Base-by-base conservation (phyloP, 805 yeast species). In the Candida loeiensis region DNA sequence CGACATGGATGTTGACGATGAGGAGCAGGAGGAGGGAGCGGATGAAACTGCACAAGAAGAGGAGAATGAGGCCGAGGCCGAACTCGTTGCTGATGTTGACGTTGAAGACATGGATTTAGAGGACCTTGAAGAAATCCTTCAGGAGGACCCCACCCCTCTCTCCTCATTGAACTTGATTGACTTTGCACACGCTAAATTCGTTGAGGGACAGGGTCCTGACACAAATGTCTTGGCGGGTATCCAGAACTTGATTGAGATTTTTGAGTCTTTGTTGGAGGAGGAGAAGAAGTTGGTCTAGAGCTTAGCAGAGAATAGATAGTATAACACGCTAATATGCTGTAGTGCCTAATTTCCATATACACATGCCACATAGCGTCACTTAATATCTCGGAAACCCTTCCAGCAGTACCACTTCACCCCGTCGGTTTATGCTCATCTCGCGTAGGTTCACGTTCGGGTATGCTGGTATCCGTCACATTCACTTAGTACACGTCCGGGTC, bases 141-240 rank as follows among this genome's bases (percentile, higher is more conserved):
- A 28, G 14, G 40, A 37, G 12, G 27, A 27, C 7, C 42, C 42
- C 9, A 53, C 34, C 1, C 66, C 73, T 0, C 56, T 86, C 36
- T 82, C 90, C 45, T 63, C 76, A 4, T 63, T 88, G 38, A 73
- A 79, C 27, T 52, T 90, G 36, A 88, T 93, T 5, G 99, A 93
- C 60, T 89, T 93, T 67, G 97, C 97, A 1, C 98, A 93, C 57
- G 77, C 96, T 0, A 74, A 66, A 45, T 63, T 75, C 43, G 70
- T 74, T 0, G 79, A 80, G 0, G 85, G 83, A 0, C 43, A 72
- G 42, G 88, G 89, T 0, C 75, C 75, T 14, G 97, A 89, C 58
- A 85, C 77, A 34, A 84, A 85, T 53, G 63, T 82, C 2, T 56
- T 88, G 2, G 64, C 61, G 11, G 98, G 97, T 0, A 64, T 90